Base-by-base conservation (phyloP, 768 basidiomycete genomes). In the Gloeopeniophorella convolvens region DNA sequence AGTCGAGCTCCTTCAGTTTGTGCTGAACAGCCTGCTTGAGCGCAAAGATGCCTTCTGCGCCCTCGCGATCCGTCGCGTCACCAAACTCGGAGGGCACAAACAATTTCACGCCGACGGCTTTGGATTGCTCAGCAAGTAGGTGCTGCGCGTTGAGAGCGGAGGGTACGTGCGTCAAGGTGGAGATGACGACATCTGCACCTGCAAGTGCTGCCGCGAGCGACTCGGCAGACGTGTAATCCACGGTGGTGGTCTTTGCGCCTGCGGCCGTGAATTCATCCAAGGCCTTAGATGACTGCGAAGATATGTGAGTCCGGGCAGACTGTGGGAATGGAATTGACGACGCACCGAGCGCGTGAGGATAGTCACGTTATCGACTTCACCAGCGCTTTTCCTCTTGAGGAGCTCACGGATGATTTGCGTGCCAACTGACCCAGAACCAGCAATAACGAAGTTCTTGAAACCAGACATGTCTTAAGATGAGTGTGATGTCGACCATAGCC, bases 71-170 rank as follows among this genome's bases (percentile, higher is more conserved):
- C 16, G 55, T 56, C 12, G 13, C 7, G 44, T 45, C 23, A 26
- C 66, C 21, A 54, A 49, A 68, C 41, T 67, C 66, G 27, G 64
- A 65, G 2, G 66, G 67, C 21, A 69, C 52, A 30, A 61, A 65
- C 30, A 65, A 40, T 28, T 65, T 58, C 16, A 63, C 65, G n/a
- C 55, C 57, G 3, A 59, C 63, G 0, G 55, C 52, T 51, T 65
- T 68, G 3, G 65, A 60, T 6, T 65, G 64, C 4, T 65, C 64
- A 1, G 61, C 56, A 16, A 62, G 60, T 13, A 46, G 20, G 23
- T 45, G 49, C 48, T 70, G 63, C 4, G 50, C 49, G 3, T 48
- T 55, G 43, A 58, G 47, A n/a, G 51, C 57, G 8, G 16, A n/a
- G 26, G 45, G 23, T 6, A 0, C 0, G 11, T n/a, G 7, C 11